Percentiles rank a stretch among this genome's conserved stretches.
Evolutionary conservation across 2,329 filamentous ascomycete species (phyloP).

Genomic region (Ustilaginoidea virens): DNA sequence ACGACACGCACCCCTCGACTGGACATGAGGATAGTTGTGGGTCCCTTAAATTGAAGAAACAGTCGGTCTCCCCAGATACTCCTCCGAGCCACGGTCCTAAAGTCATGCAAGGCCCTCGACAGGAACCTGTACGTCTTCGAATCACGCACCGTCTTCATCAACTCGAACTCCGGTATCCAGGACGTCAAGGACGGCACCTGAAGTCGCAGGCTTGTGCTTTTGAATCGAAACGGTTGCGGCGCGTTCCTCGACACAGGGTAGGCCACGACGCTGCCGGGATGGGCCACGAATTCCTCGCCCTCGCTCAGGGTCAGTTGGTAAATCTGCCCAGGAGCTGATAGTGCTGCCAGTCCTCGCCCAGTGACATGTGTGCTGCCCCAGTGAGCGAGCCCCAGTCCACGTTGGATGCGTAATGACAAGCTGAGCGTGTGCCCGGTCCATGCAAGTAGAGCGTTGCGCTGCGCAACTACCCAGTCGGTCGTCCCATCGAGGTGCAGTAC

Average conservation of each 20-base stretch:
- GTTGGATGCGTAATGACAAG: conserved; percentile 61
- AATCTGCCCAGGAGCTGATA: conserved; percentile 76
- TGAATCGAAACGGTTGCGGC: conserved; percentile 77
- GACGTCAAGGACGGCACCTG: conserved; percentile 58
- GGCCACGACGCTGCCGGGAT: conserved; percentile 82
- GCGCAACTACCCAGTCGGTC: conserved; percentile 86
- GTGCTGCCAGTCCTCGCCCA: conserved; percentile 70
- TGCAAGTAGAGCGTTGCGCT: conserved; percentile 77
- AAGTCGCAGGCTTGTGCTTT: conserved; percentile 57
- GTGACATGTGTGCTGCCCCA: conserved; percentile 88
- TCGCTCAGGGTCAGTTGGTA: conserved; percentile 70
- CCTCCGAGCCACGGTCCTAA: conserved; percentile 63
- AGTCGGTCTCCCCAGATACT: conserved; percentile 89
- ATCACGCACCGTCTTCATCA: conserved; percentile 56
- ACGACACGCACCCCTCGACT: conserved; percentile 67
- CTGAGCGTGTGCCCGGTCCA: conserved; percentile 86
- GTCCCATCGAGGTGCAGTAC: conserved; percentile 84
- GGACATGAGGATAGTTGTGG: conserved; percentile 72
- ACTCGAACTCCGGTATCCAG: conserved; percentile 54
- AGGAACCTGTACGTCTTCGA: conserved; percentile 59
- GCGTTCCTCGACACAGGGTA: conserved; percentile 63
- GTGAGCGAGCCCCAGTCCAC: conserved; percentile 60
- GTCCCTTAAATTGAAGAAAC: conserved; percentile 81
- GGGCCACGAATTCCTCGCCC: conserved; percentile 80
- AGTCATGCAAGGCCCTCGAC: conserved; percentile 45